phyloP scores from a whole-genome alignment of 2,329 filamentous ascomycete species.

The Aaosphaeria arxii region DNA sequence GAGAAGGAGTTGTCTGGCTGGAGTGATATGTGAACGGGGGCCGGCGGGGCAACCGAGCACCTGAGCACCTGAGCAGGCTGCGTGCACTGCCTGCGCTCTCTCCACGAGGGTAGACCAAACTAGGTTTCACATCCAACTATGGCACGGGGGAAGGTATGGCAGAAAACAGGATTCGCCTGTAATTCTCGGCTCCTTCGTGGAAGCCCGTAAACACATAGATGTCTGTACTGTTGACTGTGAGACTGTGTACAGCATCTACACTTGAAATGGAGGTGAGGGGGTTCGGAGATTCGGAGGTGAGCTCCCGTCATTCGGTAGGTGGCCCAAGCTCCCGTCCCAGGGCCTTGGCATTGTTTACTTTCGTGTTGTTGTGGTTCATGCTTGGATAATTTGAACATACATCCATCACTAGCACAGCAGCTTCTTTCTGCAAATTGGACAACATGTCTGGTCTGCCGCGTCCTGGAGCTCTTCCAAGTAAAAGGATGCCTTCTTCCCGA shows the following conservation, averaged over 20 bases:
- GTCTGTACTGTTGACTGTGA: too few species aligned
- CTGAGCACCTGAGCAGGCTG: background rate
- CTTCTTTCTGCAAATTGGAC: slow-evolving; percentile 9
- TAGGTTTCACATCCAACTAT: background rate
- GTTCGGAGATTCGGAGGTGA: background rate
- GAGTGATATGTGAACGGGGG: background rate
- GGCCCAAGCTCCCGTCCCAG: background rate
- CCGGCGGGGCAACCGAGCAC: too few species aligned
- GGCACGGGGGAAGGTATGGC: slow-evolving; percentile 1
- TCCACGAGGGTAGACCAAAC: slow-evolving; percentile 15
- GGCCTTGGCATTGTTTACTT: slow-evolving; percentile 8
- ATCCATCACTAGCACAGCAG: slow-evolving; percentile 15
- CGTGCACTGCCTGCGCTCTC: slow-evolving; percentile 16
- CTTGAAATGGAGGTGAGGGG: background rate
- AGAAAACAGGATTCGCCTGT: too few species aligned
- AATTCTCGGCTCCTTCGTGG: too few species aligned
- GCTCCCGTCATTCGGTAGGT: background rate
- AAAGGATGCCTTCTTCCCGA: slow-evolving; percentile 51
- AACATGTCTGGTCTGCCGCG: slow-evolving; percentile 56
- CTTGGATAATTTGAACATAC: slow-evolving; percentile 13
- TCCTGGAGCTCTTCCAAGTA: slow-evolving; percentile 47
- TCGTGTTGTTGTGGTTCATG: slow-evolving; percentile 16
- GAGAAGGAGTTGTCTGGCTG: background rate
- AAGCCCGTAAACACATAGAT: too few species aligned
- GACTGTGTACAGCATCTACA: background rate